phyloP scores from a whole-genome alignment of 148 eudicot genomes.

The Rhododendron ovatum region DNA sequence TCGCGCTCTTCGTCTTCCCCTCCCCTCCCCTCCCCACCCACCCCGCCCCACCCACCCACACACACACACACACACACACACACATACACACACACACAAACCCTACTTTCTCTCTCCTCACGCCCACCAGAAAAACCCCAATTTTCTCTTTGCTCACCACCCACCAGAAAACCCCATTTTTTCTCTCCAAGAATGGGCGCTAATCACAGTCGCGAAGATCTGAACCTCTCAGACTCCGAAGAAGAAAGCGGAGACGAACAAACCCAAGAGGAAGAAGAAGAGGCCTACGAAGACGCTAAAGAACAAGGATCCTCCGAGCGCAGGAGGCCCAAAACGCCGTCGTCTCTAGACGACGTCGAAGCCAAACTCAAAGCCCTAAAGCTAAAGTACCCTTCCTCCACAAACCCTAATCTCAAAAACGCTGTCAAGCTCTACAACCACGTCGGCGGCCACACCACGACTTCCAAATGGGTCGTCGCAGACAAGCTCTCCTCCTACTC shows the following conservation, averaged over 20 bases:
- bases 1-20: slow-evolving; percentile 9
- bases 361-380: slow-evolving; percentile 58
- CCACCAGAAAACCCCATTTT: neutral
- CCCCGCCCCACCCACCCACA: too few relatives aligned
- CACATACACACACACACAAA: neutral
- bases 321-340: slow-evolving; percentile 31
- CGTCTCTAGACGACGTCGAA: slow-evolving; percentile 61
- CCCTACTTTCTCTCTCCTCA: slow-evolving; percentile 3
- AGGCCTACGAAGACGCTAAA: slow-evolving; percentile 24
- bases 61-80: too few relatives aligned
- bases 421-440: slow-evolving; percentile 56
- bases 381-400: slow-evolving; percentile 47
- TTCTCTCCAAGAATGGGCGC: slow-evolving; percentile 44
- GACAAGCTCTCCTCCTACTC: slow-evolving; percentile 35
- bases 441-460: slow-evolving; percentile 46
- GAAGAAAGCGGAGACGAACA: slow-evolving; percentile 30
- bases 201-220: slow-evolving; percentile 56
- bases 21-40: neutral
- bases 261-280: slow-evolving; percentile 19
- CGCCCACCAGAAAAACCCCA: neutral
- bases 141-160: neutral
- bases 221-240: slow-evolving; percentile 54
- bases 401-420: slow-evolving; percentile 26
- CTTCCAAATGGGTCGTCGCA: slow-evolving; percentile 53
- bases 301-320: slow-evolving; percentile 20